Percentiles rank a stretch among this genome's conserved stretches.
Evolutionary conservation across 257 asterid genomes (phyloP).

Genomic region (Fraxinus cuspidata): DNA sequence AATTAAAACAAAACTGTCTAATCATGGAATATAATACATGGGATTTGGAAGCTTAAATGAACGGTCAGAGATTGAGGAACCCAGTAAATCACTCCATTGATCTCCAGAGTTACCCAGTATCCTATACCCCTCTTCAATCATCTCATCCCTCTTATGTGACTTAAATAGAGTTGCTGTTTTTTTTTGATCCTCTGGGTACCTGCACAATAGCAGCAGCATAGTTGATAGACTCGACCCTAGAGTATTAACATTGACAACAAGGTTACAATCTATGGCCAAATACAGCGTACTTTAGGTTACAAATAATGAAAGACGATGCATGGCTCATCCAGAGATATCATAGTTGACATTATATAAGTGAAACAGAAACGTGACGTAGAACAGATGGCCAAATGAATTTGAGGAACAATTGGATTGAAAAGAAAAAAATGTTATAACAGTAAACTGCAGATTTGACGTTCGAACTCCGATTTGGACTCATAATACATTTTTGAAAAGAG

Average conservation of each 20-base stretch:
- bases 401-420: too few relatives aligned
- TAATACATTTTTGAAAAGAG: too few relatives aligned
- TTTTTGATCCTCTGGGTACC: constrained; percentile 55
- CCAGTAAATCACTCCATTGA: constrained; percentile 85
- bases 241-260: background rate
- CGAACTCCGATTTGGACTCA: too few relatives aligned
- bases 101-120: constrained; percentile 77
- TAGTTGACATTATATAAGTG: too few relatives aligned
- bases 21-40: constrained; percentile 66
- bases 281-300: too few relatives aligned
- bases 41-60: constrained; percentile 88
- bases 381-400: too few relatives aligned
- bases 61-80: constrained; percentile 52
- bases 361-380: too few relatives aligned
- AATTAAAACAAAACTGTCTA: background rate
- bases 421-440: too few relatives aligned
- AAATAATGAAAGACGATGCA: too few relatives aligned
- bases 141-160: constrained; percentile 62
- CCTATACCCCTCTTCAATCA: constrained; percentile 59
- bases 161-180: constrained; percentile 56
- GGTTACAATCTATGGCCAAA: background rate
- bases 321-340: background rate
- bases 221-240: background rate
- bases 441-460: too few relatives aligned
- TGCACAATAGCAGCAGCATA: constrained; percentile 18